Evolutionary conservation across 148 eudicot genomes (phyloP), one percentile per base, ranked within the genome.

Genomic region (Simmondsia chinensis): DNA sequence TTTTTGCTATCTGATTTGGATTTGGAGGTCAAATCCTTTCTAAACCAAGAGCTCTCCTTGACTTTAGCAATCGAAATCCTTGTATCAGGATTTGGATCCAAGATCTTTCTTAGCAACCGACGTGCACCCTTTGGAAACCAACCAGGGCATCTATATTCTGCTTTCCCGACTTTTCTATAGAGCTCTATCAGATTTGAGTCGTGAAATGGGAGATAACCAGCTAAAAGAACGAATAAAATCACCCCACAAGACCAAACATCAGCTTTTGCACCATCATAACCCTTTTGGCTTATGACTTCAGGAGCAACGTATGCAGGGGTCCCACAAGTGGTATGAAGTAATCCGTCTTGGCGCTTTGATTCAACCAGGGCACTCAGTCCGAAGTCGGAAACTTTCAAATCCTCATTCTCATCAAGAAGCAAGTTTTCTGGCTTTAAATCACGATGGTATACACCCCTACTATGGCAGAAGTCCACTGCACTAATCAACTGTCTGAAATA

Each of bases 241-340:
- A 60, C 52, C 40, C 65, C 65, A 44, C 65, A 52, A 22, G 65
- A 60, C 65, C 59, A 60, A 14, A 52, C 45, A 36, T 60, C 65
- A 17, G 65, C 57, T 44, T 60, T 60, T 7, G 51, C 34, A 24
- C 65, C 65, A 37, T 60, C 52, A 37, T 60, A 60, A 26, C 65
- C 65, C 33, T 44, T 60, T 36, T 37, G 38, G 34, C 10, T 36
- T 24, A 60, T 51, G 21, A 60, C 52, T 37, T 60, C 65, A 20
- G 65, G 65, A 52, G 58, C 42, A 30, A 45, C 65, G 37, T 60
- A 60, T 11, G 58, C 59, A 6, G 65, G 59, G 8, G 65, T 60
- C 19, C 65, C 65, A 37, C 65, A 60, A 44, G 65, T 25, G 5
- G 65, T 60, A 25, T 60, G 65, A 19, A 60, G 65, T 21, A 60